Conservation (phyloP, 1,284 basidiomycete genomes). For the Sporisorium scitamineum region DNA sequence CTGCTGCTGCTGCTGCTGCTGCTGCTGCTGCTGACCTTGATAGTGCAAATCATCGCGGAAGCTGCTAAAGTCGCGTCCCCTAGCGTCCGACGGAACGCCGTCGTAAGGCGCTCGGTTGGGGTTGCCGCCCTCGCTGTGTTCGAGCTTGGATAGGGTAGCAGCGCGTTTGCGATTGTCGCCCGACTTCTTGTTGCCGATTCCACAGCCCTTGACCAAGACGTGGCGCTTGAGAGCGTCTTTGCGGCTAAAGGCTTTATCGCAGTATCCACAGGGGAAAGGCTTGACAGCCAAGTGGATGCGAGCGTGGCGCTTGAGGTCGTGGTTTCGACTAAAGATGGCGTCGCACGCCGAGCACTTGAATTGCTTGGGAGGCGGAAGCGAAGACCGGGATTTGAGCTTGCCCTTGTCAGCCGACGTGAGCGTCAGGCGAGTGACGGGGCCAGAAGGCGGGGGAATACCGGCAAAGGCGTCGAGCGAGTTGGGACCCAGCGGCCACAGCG, state of each 20-base stretch:
- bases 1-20: conserved; percentile 6
- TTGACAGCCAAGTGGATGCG: conserved; percentile 66
- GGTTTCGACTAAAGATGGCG: conserved; percentile 63
- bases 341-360: conserved; percentile 63
- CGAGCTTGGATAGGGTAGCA: conserved; percentile 42
- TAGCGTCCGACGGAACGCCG: conserved; percentile 22
- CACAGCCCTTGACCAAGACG: conserved; percentile 58
- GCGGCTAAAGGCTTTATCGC: conserved; percentile 62
- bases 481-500: conserved; percentile 38
- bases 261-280: conserved; percentile 59
- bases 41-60: conserved; percentile 32
- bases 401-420: conserved; percentile 36
- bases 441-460: conserved; percentile 30
- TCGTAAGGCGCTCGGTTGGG: conserved; percentile 23
- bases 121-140: conserved; percentile 25
- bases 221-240: conserved; percentile 64
- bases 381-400: conserved; percentile 32
- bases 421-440: conserved; percentile 30
- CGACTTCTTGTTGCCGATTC: conserved; percentile 52
- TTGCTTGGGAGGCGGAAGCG: conserved; percentile 43
- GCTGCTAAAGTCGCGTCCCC: conserved; percentile 24
- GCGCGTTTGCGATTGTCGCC: conserved; percentile 35
- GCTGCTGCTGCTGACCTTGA: conserved; percentile 30
- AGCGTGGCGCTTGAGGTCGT: conserved; percentile 64
- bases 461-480: conserved; percentile 48